Evolutionary conservation across 805 yeast species (phyloP).

Genomic region (Kuraishia ogatae): DNA sequence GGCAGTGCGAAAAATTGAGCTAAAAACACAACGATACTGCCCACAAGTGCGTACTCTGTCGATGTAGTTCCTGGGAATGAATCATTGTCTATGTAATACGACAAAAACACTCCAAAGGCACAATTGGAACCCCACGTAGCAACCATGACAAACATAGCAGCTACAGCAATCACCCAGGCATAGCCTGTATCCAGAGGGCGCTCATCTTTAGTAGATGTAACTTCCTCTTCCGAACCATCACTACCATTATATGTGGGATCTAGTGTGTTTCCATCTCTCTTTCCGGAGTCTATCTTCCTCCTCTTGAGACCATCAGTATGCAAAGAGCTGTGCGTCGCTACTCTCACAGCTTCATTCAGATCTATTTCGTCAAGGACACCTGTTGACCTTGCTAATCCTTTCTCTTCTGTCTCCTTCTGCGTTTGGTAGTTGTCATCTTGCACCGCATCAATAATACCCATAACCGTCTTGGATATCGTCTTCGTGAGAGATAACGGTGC

Average conservation of each 20-base stretch:
- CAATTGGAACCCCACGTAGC: slow-evolving; percentile 51
- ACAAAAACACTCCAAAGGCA: slow-evolving; percentile 51
- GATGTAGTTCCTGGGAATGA: slow-evolving; percentile 43
- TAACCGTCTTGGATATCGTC: neutral
- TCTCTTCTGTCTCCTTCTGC: neutral
- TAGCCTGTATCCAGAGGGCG: neutral
- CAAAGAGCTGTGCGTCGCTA: neutral
- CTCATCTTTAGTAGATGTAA: neutral
- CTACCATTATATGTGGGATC: neutral
- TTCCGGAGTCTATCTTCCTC: neutral
- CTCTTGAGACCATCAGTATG: neutral
- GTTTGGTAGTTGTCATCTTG: neutral
- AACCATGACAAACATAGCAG: neutral
- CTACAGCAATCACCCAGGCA: neutral
- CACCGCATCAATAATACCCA: neutral
- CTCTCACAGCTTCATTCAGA: neutral
- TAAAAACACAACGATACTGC: slow-evolving; percentile 46
- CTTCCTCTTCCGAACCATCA: neutral
- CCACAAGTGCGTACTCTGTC: slow-evolving; percentile 51
- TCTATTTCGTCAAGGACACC: neutral
- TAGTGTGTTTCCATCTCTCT: neutral
- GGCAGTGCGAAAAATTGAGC: slow-evolving; percentile 59
- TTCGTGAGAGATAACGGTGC: neutral
- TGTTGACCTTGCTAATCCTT: neutral
- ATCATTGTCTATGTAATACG: slow-evolving; percentile 38